A percentile compares a stretch with the other conserved stretches of the same genome.
Conservation (phyloP, 108 stramenopile genomes). For the Aureococcus anophagefferens region DNA sequence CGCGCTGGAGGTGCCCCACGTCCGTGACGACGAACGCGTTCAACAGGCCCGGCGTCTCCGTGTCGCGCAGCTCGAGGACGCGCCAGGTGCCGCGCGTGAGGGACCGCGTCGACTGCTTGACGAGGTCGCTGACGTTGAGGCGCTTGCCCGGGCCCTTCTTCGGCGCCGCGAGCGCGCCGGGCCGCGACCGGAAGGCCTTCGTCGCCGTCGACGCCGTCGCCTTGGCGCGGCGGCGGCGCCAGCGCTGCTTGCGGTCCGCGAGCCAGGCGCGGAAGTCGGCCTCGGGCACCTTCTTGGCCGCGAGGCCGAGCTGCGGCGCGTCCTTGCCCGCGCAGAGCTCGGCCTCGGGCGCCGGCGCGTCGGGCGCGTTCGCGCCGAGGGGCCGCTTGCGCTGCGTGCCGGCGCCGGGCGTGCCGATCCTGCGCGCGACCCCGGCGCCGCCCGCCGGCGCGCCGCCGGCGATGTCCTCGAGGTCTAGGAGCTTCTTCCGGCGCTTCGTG, state of each 20-base stretch:
- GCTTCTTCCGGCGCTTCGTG: not conserved
- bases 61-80: conserved; percentile 79
- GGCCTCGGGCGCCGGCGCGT: too few relatives aligned
- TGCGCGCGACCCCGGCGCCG: too few relatives aligned
- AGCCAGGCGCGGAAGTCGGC: conserved; percentile 62
- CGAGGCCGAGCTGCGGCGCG: not conserved
- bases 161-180: not conserved
- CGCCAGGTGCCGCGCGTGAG: conserved; percentile 69
- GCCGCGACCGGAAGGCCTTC: not conserved
- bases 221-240: conserved; percentile 53
- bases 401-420: too few relatives aligned
- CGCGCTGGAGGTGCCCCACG: conserved; percentile 59
- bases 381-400: too few relatives aligned
- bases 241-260: conserved; percentile 66
- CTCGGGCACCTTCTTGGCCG: not conserved
- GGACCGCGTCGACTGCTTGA: conserved; percentile 60
- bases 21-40: conserved; percentile 82
- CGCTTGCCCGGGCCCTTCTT: conserved; percentile 16
- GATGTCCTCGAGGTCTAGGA: too few relatives aligned
- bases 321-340: too few relatives aligned
- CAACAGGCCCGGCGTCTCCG: conserved; percentile 68
- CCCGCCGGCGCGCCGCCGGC: too few relatives aligned
- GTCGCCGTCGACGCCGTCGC: not conserved
- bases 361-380: too few relatives aligned
- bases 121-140: conserved; percentile 48